Evolutionary conservation across 352 stramenopile species (phyloP).

Genomic region (Plasmopara viticola): DNA sequence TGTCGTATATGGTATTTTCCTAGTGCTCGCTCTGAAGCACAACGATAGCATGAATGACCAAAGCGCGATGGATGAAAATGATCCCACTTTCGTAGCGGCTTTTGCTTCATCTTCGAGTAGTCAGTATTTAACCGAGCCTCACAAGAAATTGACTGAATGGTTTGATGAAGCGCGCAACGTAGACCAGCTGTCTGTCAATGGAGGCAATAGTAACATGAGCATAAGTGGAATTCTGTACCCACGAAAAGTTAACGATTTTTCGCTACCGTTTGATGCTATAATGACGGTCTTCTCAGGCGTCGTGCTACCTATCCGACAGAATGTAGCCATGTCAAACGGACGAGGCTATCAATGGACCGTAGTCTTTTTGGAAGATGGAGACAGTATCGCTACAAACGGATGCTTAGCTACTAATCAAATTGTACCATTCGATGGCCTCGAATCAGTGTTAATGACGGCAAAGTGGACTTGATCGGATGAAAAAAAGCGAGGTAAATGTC

Average conservation of each 20-base stretch:
- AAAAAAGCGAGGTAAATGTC: conserved; percentile 10
- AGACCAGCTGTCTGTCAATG: conserved; percentile 19
- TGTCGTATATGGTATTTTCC: conserved; percentile 13
- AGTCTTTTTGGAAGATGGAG: conserved; percentile 11
- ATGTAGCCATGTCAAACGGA: conserved; percentile 16
- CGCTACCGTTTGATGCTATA: conserved; percentile 15
- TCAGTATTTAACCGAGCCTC: too few species aligned
- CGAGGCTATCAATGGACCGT: conserved; percentile 24
- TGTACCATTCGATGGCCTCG: conserved; percentile 7
- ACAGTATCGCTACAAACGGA: conserved; percentile 12
- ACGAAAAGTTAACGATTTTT: conserved; percentile 5
- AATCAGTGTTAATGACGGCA: conserved; percentile 12
- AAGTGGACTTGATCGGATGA: conserved; percentile 14
- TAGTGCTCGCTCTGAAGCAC: conserved; percentile 19
- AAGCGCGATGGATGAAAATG: too few species aligned
- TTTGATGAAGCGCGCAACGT: conserved; percentile 15
- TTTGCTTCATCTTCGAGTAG: neutral
- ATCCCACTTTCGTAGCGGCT: too few species aligned
- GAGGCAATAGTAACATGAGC: conserved; percentile 14
- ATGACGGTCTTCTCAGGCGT: conserved; percentile 9
- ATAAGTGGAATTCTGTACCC: conserved; percentile 20
- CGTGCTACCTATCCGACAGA: conserved; percentile 11
- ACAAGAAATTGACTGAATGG: too few species aligned
- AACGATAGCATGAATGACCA: neutral
- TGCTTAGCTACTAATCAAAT: conserved; percentile 13